phyloP scores from a whole-genome alignment of 2,329 filamentous ascomycete species.

The Peltaster fructicola region DNA sequence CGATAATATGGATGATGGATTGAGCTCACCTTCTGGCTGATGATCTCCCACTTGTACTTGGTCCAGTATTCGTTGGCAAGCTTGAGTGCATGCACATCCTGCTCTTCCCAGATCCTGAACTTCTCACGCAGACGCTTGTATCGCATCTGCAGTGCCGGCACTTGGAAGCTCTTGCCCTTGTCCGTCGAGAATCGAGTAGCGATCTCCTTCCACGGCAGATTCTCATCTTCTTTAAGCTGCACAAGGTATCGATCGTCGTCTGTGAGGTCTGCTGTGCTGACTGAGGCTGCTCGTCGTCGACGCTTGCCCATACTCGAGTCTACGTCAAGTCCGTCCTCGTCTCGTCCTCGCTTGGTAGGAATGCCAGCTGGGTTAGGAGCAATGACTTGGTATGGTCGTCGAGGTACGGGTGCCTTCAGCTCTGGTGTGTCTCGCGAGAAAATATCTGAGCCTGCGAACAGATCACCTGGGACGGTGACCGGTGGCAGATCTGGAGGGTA shows the following conservation, averaged over 20 bases:
- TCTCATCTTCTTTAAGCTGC: conserved; percentile 34
- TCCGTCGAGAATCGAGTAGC: conserved; percentile 31
- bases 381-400: conserved; percentile 25
- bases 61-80: conserved; percentile 36
- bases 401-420: conserved; percentile 21
- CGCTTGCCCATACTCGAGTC: conserved; percentile 16
- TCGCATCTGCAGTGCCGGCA: conserved; percentile 37
- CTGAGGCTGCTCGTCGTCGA: conserved; percentile 21
- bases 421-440: conserved; percentile 13
- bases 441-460: too few species aligned
- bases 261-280: conserved; percentile 25
- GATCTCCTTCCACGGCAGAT: conserved; percentile 37
- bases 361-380: conserved; percentile 23
- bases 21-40: conserved; percentile 29
- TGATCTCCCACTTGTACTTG: conserved; percentile 36
- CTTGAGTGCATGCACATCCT: conserved; percentile 30
- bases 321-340: conserved; percentile 13
- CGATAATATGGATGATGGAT: conserved; percentile 1
- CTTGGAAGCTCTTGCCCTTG: conserved; percentile 30
- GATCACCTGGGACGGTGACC: too few species aligned
- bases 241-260: conserved; percentile 35
- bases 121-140: conserved; percentile 34
- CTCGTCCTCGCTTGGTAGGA: conserved; percentile 19
- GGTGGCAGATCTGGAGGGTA: conserved; percentile 18
- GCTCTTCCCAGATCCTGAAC: conserved; percentile 34